Percentiles rank a stretch among this genome's conserved stretches.
These are phyloP conservation scores for Pyrenophora tritici-repentis DNA, from an alignment of 2,329 filamentous ascomycete genomes.

Conservation along the genomic window DNA sequence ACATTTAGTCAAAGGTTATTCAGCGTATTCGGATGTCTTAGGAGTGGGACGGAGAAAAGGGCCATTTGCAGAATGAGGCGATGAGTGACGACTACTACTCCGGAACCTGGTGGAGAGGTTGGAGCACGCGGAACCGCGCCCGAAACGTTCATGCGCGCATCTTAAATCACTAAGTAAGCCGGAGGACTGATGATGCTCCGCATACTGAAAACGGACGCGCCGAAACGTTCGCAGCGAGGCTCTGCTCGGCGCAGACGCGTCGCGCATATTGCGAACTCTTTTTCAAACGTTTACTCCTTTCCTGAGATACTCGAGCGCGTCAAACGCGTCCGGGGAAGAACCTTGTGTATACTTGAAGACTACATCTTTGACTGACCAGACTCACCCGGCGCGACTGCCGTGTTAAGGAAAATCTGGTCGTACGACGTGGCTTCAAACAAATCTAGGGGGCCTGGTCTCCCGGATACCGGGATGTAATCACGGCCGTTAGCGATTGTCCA, in stretches of 20 bases:
- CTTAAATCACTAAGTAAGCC: background rate
- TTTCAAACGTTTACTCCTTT: constrained; percentile 6
- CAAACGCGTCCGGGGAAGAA: constrained; percentile 7
- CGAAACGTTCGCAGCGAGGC: constrained; percentile 1
- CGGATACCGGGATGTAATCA: constrained; percentile 1
- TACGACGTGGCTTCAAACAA: constrained; percentile 6
- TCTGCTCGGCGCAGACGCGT: background rate
- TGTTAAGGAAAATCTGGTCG: constrained; percentile 1
- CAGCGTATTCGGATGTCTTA: background rate
- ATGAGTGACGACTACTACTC: constrained; percentile 5
- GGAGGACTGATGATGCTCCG: constrained; percentile 1
- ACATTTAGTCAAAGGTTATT: background rate
- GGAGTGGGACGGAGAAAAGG: background rate
- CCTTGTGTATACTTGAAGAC: constrained; percentile 10
- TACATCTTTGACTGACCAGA: constrained; percentile 16
- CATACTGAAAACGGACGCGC: background rate
- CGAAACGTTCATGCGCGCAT: constrained; percentile 7
- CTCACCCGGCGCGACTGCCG: constrained; percentile 7
- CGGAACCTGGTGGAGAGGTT: constrained; percentile 4
- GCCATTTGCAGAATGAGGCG: constrained; percentile 2
- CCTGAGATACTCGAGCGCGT: background rate
- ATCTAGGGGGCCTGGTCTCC: constrained; percentile 4
- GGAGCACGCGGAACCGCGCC: constrained; percentile 6
- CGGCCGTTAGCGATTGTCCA: constrained; percentile 4
- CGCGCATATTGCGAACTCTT: constrained; percentile 4